Evolutionary conservation across 208 protist species (phyloP).

Genomic region (Trypanosoma lewisi): DNA sequence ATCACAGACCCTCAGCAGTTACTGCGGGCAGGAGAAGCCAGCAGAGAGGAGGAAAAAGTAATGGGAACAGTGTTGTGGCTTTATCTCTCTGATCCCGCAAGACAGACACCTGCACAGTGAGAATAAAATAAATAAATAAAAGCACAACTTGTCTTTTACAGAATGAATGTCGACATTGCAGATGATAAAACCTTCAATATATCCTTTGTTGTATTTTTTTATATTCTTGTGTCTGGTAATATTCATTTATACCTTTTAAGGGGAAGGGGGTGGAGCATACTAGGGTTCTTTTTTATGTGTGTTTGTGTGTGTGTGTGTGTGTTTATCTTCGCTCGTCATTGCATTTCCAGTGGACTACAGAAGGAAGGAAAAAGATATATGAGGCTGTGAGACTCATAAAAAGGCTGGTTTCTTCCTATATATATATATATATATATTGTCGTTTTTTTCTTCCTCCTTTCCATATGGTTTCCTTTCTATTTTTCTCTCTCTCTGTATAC

Average conservation of each 20-base stretch:
- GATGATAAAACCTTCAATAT: background rate
- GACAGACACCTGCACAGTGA: background rate
- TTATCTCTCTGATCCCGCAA: slow-evolving; percentile 14
- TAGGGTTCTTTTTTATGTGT: background rate
- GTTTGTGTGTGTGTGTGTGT: background rate
- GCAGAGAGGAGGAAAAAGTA: slow-evolving; percentile 17
- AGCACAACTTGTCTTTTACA: too few relatives aligned
- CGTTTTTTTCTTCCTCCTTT: slow-evolving; percentile 11
- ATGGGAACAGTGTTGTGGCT: slow-evolving; percentile 30
- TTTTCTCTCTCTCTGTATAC: background rate
- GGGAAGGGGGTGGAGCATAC: background rate
- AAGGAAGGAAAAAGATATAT: background rate
- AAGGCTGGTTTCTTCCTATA: background rate
- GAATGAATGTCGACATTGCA: background rate
- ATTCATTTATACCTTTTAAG: background rate
- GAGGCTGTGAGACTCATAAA: background rate
- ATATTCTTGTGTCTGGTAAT: background rate
- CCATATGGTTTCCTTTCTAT: slow-evolving; percentile 19
- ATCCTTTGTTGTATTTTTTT: background rate
- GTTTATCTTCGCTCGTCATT: too few relatives aligned
- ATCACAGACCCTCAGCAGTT: background rate
- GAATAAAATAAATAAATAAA: too few relatives aligned
- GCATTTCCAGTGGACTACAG: background rate
- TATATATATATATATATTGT: slow-evolving; percentile 7
- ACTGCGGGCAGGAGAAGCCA: background rate